phyloP scores from a whole-genome alignment of 495 filamentous ascomycete species.

The Penicillium arizonense region DNA sequence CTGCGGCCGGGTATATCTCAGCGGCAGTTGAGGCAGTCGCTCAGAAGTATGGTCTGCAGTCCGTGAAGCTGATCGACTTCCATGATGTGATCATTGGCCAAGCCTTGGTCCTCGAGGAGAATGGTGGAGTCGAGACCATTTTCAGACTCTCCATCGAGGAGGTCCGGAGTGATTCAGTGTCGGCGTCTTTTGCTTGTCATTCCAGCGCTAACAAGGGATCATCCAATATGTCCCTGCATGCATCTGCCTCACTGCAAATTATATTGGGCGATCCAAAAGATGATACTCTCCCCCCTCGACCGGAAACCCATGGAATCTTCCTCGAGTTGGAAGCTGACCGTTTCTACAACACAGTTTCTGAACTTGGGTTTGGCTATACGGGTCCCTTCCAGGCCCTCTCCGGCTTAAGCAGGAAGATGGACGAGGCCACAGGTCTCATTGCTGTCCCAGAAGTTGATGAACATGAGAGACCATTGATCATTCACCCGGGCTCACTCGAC shows the following conservation, averaged over 20 bases:
- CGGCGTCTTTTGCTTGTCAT: slow-evolving; percentile 18
- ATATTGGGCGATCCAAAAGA: slow-evolving; percentile 6
- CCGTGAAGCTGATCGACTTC: slow-evolving; percentile 31
- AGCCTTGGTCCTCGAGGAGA: slow-evolving; percentile 52
- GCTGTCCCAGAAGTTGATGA: slow-evolving; percentile 7
- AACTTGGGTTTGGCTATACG: slow-evolving; percentile 32
- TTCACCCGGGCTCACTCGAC: slow-evolving; percentile 44
- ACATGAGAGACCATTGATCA: slow-evolving; percentile 1
- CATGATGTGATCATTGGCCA: slow-evolving; percentile 36
- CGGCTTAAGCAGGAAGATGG: slow-evolving; percentile 21
- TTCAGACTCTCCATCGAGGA: slow-evolving; percentile 29
- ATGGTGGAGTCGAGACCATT: slow-evolving; percentile 42
- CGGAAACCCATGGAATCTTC: neutral
- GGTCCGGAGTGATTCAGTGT: neutral
- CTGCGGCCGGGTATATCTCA: slow-evolving; percentile 57
- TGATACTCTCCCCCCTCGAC: slow-evolving; percentile 10
- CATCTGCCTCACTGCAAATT: slow-evolving; percentile 16
- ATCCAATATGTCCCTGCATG: slow-evolving; percentile 18
- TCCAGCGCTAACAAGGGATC: slow-evolving; percentile 18
- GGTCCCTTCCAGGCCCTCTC: slow-evolving; percentile 27
- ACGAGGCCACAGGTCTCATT: slow-evolving; percentile 20
- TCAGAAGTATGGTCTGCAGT: slow-evolving; percentile 11
- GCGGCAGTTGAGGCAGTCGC: slow-evolving; percentile 54
- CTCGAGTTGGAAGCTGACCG: slow-evolving; percentile 37
- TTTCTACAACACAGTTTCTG: slow-evolving; percentile 38